Evolutionary conservation across 768 basidiomycete genomes (phyloP), one percentile per base, ranked within the genome.

Genomic region (Phylloporus scabripes): DNA sequence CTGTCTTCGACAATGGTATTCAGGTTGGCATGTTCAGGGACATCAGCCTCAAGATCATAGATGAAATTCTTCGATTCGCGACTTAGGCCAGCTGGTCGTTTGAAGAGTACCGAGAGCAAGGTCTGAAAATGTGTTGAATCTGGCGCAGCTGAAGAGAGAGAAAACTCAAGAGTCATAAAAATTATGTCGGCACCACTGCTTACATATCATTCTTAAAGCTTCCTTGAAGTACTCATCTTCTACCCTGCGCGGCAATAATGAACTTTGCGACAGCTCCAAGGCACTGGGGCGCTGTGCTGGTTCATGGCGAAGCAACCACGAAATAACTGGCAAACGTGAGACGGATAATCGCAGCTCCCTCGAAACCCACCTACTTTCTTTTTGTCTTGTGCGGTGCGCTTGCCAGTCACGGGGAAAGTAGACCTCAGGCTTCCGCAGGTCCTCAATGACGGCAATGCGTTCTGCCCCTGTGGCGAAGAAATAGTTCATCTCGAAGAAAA

Each of bases 401-500:
- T 83, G 79, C 92, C 92, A 97, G 5, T 71, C 73, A 2, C 66
- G 50, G n/a, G 93, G 93, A 58, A 96, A 93, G 45, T 77, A 73
- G 21, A 94, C 80, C 14, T 75, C 70, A 0, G 83, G 83, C 57
- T 80, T 83, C 21, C 94, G 72, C 24, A 96, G 62, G 43, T 84
- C 81, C 56, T 88, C 87, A 0, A 97, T 75, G 18, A 93, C 91
- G 1, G 78, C 81, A 33, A 88, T 87, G 18, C 93, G 82, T 60
- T 97, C 93, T 17, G 87, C 77, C 1, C 80, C 83, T 0, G 93
- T 96, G 10, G 78, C 71, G 68, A 96, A 92, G 15, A 72, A 60
- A 67, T 85, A 90, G 65, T 91, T 93, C 92, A 96, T 95, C 71
- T 97, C 94, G 60, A 97, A 96, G 68, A 96, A 96, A 12, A 96